Percentiles rank a stretch among this genome's conserved stretches.
phyloP scores from a whole-genome alignment of 805 yeast genomes.

The Candida parachauliodes region DNA sequence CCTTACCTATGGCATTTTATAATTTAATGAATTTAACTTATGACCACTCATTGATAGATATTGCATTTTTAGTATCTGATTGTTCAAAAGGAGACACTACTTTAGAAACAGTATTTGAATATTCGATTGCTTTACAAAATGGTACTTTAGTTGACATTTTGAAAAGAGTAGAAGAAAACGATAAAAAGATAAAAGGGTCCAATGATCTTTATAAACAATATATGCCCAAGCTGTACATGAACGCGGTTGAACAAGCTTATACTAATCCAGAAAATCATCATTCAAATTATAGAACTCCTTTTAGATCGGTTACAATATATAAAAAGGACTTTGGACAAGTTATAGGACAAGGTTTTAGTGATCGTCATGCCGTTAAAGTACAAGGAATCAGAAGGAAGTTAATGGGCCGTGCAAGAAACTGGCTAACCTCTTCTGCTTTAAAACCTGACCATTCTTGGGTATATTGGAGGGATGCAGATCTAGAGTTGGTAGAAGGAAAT shows the following conservation, averaged over 20 bases:
- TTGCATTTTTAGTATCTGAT: conserved; percentile 78
- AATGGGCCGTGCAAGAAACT: conserved; percentile 85
- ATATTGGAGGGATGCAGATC: conserved; percentile 86
- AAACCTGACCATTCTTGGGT: conserved; percentile 89
- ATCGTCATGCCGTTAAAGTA: conserved; percentile 79
- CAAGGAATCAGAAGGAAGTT: conserved; percentile 81
- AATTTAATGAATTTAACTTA: conserved; percentile 84
- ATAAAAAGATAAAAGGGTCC: conserved; percentile 46
- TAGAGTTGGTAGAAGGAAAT: conserved; percentile 76
- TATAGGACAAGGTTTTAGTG: conserved; percentile 81
- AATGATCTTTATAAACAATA: conserved; percentile 63
- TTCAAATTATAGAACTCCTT: conserved; percentile 58
- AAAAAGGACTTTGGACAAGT: conserved; percentile 81
- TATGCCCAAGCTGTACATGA: conserved; percentile 63
- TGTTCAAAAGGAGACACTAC: conserved; percentile 69
- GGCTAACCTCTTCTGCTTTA: conserved; percentile 71
- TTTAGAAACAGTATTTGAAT: conserved; percentile 60
- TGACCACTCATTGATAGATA: conserved; percentile 74
- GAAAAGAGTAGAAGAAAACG: conserved; percentile 30
- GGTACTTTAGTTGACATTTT: conserved; percentile 56
- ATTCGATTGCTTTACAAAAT: conserved; percentile 64
- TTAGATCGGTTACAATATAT: conserved; percentile 75
- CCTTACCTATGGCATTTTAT: conserved; percentile 77
- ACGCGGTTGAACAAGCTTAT: conserved; percentile 55
- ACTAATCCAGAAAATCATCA: conserved; percentile 58